Percentiles rank a stretch among this genome's conserved stretches.
Conservation (phyloP, 805 yeast species). For the Hanseniaspora lindneri region DNA sequence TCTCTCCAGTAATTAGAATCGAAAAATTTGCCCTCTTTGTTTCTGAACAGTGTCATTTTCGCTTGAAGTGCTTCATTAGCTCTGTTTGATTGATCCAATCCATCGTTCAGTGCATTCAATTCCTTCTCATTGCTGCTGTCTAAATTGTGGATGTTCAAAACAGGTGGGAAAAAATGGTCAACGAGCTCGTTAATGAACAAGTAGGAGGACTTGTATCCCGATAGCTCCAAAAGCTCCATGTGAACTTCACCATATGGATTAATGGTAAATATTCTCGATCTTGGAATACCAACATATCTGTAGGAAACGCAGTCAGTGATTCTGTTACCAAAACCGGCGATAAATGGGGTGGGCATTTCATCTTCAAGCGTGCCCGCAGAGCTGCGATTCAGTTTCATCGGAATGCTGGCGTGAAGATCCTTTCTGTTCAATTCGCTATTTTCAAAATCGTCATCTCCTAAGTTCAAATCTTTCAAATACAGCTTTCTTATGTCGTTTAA, state of each 20-base stretch:
- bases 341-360: constrained; percentile 65
- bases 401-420: background rate
- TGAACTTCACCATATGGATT: constrained; percentile 95
- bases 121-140: background rate
- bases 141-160: constrained; percentile 20
- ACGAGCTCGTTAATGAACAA: constrained; percentile 84
- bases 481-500: constrained; percentile 69
- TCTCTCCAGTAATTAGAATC: constrained; percentile 91
- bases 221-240: constrained; percentile 87
- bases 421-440: constrained; percentile 1
- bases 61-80: constrained; percentile 8
- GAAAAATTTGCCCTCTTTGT: constrained; percentile 41
- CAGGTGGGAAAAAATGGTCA: constrained; percentile 95
- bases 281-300: constrained; percentile 84
- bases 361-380: constrained; percentile 20
- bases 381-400: constrained; percentile 4
- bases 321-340: constrained; percentile 94
- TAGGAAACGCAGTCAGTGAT: constrained; percentile 94
- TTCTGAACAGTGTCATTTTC: constrained; percentile 18
- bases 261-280: constrained; percentile 87
- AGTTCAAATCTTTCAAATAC: constrained; percentile 33
- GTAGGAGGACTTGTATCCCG: constrained; percentile 83
- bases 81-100: background rate
- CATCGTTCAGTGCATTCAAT: background rate
- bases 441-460: constrained; percentile 11